Conservation (phyloP, 2,329 filamentous ascomycete species). For the Mycosphaerella sp. region DNA sequence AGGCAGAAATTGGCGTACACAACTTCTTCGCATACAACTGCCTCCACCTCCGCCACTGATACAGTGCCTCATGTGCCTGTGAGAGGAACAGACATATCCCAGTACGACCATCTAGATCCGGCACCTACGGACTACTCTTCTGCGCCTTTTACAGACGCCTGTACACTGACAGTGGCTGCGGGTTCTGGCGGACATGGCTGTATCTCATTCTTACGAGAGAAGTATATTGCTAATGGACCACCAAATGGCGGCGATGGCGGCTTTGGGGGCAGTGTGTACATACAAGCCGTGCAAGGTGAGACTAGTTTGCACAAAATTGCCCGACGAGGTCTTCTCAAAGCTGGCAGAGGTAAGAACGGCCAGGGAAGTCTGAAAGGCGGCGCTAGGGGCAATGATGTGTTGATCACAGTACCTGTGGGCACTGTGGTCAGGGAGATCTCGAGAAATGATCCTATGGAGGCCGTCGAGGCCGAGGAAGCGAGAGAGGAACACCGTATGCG, state of each 20-base stretch:
- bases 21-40: constrained; percentile 6
- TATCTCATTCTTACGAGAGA: constrained; percentile 88
- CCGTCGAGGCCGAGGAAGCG: constrained; percentile 48
- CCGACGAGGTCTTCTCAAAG: constrained; percentile 66
- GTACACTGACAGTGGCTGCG: constrained; percentile 67
- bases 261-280: constrained; percentile 84
- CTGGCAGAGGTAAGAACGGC: constrained; percentile 69
- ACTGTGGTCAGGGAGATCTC: constrained; percentile 81
- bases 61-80: background rate
- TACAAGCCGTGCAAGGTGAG: constrained; percentile 85
- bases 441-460: constrained; percentile 67
- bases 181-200: constrained; percentile 86
- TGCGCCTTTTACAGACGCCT: constrained; percentile 81
- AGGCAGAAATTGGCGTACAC: constrained; percentile 15
- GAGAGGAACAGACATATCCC: background rate
- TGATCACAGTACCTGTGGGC: constrained; percentile 87
- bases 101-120: constrained; percentile 42
- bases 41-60: constrained; percentile 6
- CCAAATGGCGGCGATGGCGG: constrained; percentile 94
- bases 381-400: constrained; percentile 74
- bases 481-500: constrained; percentile 25
- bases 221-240: constrained; percentile 80
- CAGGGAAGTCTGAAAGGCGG: constrained; percentile 69
- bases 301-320: constrained; percentile 91
- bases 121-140: constrained; percentile 75